Evolutionary conservation across 2,329 filamentous ascomycete species (phyloP).

Genomic region (Pseudocercospora pini-densiflorae): DNA sequence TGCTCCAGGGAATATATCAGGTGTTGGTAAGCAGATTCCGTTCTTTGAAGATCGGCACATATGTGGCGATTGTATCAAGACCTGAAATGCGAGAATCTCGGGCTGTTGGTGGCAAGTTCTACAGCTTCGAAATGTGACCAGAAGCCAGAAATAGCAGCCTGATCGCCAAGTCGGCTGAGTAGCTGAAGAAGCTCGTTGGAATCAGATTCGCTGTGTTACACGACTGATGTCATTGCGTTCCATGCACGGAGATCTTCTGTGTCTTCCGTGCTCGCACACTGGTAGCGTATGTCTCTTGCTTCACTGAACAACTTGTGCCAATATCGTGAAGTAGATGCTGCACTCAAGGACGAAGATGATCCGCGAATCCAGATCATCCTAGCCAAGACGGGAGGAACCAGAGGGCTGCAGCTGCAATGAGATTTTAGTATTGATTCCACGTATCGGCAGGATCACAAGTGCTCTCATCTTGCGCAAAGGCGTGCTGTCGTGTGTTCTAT

Average conservation of each 20-base stretch:
- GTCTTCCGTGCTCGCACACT: too few relatives aligned
- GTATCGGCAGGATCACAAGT: neutral
- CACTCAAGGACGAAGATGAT: neutral
- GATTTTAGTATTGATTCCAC: constrained; percentile 3
- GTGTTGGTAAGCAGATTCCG: too few relatives aligned
- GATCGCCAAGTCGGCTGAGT: neutral
- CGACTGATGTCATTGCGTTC: neutral
- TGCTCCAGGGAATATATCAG: too few relatives aligned
- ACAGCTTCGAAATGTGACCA: neutral
- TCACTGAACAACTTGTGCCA: too few relatives aligned
- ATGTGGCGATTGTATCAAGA: too few relatives aligned
- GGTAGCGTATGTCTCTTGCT: too few relatives aligned
- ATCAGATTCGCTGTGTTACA: neutral
- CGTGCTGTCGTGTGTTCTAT: neutral
- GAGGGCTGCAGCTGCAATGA: constrained; percentile 1
- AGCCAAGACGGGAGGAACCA: neutral
- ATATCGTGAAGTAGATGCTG: too few relatives aligned
- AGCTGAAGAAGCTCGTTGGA: neutral
- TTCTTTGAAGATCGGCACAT: too few relatives aligned
- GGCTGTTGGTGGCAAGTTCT: neutral
- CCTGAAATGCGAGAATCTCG: neutral
- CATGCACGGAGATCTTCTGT: too few relatives aligned
- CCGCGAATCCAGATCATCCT: neutral
- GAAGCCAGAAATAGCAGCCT: neutral
- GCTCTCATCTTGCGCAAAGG: neutral